These are phyloP conservation scores for Aspergillus sp. DNA, from an alignment of 2,329 filamentous ascomycete species.

Conservation along the genomic window DNA sequence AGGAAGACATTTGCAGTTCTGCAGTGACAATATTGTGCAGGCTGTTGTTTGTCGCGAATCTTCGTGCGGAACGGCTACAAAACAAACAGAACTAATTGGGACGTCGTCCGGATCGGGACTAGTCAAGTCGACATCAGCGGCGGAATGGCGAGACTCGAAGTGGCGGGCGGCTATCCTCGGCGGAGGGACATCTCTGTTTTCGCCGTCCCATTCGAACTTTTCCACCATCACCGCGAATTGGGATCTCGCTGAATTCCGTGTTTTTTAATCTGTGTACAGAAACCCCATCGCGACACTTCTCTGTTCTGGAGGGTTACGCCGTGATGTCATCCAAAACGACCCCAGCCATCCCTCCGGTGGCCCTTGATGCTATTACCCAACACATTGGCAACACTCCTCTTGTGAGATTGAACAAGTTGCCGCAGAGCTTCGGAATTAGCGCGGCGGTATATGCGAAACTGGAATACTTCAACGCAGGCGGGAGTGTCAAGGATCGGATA, in stretches of 20 bases:
- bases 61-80: too few relatives aligned
- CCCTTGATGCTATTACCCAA: constrained; percentile 70
- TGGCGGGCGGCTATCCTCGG: constrained; percentile 7
- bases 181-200: background rate
- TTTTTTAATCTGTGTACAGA: too few relatives aligned
- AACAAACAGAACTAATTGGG: background rate
- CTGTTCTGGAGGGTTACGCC: background rate
- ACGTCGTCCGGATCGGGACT: background rate
- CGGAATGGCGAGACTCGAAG: constrained; percentile 2
- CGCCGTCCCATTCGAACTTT: background rate
- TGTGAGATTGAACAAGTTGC: constrained; percentile 88
- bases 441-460: constrained; percentile 88
- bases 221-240: background rate
- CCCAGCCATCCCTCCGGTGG: constrained; percentile 54
- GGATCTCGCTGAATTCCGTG: too few relatives aligned
- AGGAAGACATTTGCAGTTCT: too few relatives aligned
- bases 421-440: constrained; percentile 84
- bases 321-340: constrained; percentile 51
- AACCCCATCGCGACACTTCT: background rate
- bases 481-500: constrained; percentile 92
- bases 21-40: too few relatives aligned
- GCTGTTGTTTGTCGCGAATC: too few relatives aligned
- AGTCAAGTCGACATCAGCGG: constrained; percentile 3
- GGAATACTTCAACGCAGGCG: constrained; percentile 91
- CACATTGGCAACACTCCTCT: constrained; percentile 97